A percentile compares a stretch with the other conserved stretches of the same genome.
These are phyloP conservation scores for Epichloe hybrida DNA, from an alignment of 2,329 filamentous ascomycete genomes.

Conservation along the genomic window DNA sequence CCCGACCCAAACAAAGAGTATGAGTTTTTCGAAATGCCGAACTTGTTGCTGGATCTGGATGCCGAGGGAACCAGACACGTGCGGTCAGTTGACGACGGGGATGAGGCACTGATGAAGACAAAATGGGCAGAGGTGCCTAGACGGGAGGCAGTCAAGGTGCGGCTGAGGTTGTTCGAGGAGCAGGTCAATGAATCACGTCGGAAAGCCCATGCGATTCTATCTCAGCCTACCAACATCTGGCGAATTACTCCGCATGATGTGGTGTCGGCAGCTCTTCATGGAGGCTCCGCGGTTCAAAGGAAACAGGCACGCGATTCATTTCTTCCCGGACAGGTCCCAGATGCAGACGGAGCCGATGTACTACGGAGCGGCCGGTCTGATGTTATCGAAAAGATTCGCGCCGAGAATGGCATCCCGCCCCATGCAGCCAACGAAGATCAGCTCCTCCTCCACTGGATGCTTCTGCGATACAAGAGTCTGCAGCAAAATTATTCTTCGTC, in stretches of 20 bases:
- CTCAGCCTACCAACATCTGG: conserved; percentile 19
- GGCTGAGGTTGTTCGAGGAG: conserved; percentile 18
- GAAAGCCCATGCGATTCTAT: conserved; percentile 13
- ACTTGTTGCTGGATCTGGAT: conserved; percentile 38
- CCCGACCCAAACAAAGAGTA: conserved; percentile 7
- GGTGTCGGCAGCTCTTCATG: conserved; percentile 20
- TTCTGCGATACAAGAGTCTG: conserved; percentile 13
- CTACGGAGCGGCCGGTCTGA: neutral
- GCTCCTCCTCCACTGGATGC: conserved; percentile 23
- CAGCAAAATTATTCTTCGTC: neutral
- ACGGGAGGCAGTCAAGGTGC: conserved; percentile 11
- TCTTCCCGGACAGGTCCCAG: neutral
- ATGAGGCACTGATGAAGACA: conserved; percentile 19
- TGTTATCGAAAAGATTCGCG: conserved; percentile 11
- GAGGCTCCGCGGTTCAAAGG: neutral
- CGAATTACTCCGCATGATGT: conserved; percentile 30
- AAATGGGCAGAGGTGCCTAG: conserved; percentile 17
- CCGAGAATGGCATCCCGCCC: conserved; percentile 18
- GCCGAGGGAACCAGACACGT: conserved; percentile 30
- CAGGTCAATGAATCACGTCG: conserved; percentile 14
- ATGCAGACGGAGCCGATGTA: neutral
- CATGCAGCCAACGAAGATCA: conserved; percentile 16
- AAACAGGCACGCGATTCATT: neutral
- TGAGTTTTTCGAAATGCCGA: conserved; percentile 27
- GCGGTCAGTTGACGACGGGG: conserved; percentile 23